Percentiles rank a stretch among this genome's conserved stretches.
Evolutionary conservation across 73 alveolate species (phyloP).

Genomic region (Paramecium biaurelia): DNA sequence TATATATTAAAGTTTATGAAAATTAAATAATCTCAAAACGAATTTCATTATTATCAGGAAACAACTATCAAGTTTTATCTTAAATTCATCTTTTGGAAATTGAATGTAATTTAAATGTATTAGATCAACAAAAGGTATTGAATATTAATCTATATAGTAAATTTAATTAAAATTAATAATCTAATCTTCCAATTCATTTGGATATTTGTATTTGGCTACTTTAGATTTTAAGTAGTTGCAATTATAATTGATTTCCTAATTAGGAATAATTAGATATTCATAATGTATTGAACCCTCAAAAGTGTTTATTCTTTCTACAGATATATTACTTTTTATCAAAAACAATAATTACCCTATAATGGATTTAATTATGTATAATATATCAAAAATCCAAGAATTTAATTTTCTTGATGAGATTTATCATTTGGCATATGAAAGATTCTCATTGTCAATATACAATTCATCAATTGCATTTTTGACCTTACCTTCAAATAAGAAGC

Average conservation of each 20-base stretch:
- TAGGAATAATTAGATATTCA: background rate
- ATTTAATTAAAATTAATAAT: background rate
- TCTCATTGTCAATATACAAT: too few relatives aligned
- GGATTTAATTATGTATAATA: background rate
- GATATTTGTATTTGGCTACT: background rate
- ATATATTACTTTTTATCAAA: background rate
- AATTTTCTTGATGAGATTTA: background rate
- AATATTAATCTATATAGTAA: background rate
- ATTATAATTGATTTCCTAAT: background rate
- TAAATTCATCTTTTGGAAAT: background rate
- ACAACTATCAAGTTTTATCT: too few relatives aligned
- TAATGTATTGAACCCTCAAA: background rate
- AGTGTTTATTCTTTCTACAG: background rate
- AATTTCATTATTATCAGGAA: background rate
- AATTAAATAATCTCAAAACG: background rate
- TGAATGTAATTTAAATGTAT: background rate
- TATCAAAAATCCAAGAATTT: background rate
- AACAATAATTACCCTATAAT: background rate
- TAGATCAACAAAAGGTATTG: background rate
- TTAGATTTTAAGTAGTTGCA: background rate
- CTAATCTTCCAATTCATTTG: background rate
- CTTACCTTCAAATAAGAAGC: background rate
- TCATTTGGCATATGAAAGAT: background rate
- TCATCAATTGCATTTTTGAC: background rate
- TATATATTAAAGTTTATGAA: background rate